These are phyloP conservation scores for Thecaphora thlaspeos DNA, from an alignment of 1,284 basidiomycete genomes.

Conservation along the genomic window DNA sequence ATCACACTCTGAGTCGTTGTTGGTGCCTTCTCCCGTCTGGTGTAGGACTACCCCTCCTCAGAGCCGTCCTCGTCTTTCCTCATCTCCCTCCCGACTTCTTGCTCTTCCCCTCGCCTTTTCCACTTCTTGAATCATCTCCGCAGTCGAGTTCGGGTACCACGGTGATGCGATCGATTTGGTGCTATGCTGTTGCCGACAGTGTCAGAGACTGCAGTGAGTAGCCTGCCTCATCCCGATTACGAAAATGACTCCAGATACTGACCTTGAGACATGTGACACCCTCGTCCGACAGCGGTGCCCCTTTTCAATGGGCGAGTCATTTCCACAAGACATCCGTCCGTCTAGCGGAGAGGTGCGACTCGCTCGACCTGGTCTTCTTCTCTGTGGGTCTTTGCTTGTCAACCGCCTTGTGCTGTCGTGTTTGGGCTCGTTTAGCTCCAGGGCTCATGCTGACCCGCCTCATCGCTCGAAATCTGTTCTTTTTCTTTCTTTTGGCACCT, in stretches of 20 bases:
- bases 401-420: not conserved
- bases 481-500: no score
- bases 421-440: no score
- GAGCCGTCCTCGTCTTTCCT: not conserved
- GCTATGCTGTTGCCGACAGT: slow-evolving; percentile 47
- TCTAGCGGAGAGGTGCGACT: slow-evolving; percentile 27
- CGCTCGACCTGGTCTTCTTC: slow-evolving; percentile 32
- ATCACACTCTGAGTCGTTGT: slow-evolving; percentile 1
- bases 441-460: no score
- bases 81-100: not conserved
- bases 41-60: no score
- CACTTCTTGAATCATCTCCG: not conserved
- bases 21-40: no score
- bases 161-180: slow-evolving; percentile 40
- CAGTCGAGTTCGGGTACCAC: slow-evolving; percentile 39
- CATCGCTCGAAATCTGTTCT: no score
- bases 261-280: no score
- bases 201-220: slow-evolving; percentile 49
- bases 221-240: no score
- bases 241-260: no score
- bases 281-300: no score
- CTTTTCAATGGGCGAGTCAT: slow-evolving; percentile 41
- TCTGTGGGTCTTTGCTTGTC: not conserved
- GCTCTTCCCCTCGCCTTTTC: no score
- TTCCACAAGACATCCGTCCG: slow-evolving; percentile 40